A percentile compares a stretch with the other conserved stretches of the same genome.
These are phyloP conservation scores for Fistulina hepatica DNA, from an alignment of 1,284 basidiomycete genomes.

Conservation along the genomic window DNA sequence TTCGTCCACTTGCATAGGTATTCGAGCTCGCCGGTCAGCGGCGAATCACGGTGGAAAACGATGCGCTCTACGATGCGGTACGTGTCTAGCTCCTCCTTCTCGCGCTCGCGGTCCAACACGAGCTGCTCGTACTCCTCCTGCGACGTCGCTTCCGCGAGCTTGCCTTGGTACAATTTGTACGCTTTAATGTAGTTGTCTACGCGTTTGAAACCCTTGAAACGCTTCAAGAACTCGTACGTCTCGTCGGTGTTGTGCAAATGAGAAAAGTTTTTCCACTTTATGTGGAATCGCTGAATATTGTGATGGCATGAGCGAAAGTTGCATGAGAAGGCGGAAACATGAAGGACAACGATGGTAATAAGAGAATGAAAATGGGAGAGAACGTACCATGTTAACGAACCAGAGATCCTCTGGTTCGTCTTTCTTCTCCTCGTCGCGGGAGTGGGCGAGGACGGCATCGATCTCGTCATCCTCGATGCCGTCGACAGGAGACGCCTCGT, in stretches of 20 bases:
- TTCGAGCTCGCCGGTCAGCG: too few relatives aligned
- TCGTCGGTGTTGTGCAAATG: constrained; percentile 97
- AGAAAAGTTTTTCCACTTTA: constrained; percentile 94
- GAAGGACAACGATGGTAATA: constrained; percentile 8
- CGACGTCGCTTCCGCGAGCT: constrained; percentile 58
- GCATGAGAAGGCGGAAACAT: constrained; percentile 9
- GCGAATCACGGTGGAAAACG: constrained; percentile 62
- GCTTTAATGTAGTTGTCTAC: constrained; percentile 99
- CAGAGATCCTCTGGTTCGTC: constrained; percentile 72
- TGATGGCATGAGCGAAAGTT: constrained; percentile 1
- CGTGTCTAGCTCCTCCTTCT: constrained; percentile 82
- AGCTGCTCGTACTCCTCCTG: constrained; percentile 87
- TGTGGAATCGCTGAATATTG: constrained; percentile 72
- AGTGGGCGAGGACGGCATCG: constrained; percentile 75
- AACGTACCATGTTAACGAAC: constrained; percentile 74
- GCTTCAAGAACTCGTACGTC: constrained; percentile 88
- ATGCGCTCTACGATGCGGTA: constrained; percentile 92
- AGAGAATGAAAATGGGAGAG: constrained; percentile 7
- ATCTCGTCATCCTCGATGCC: constrained; percentile 81
- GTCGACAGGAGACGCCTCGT: constrained; percentile 51
- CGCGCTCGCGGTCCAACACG: constrained; percentile 81
- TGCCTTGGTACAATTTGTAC: constrained; percentile 62
- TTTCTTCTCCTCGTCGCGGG: constrained; percentile 70
- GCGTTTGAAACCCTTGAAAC: constrained; percentile 89
- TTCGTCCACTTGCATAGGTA: constrained; percentile 98